These are phyloP conservation scores for Leishmania tarentolae DNA, from an alignment of 208 protist genomes.

Conservation along the genomic window DNA sequence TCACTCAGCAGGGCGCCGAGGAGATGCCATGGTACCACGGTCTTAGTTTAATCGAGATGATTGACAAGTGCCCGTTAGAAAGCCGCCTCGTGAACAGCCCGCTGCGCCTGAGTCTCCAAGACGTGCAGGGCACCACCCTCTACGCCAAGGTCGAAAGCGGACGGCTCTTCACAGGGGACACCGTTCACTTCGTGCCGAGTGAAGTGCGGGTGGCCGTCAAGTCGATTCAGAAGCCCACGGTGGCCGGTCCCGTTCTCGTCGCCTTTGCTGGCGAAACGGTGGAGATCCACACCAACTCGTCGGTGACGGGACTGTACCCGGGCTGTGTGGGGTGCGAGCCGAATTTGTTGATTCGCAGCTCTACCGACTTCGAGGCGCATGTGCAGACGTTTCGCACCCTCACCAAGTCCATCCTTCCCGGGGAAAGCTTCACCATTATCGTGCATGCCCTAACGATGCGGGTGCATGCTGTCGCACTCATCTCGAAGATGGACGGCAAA, in stretches of 20 bases:
- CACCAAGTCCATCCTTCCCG: constrained; percentile 67
- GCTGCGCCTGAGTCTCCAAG: constrained; percentile 77
- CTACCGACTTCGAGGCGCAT: constrained; percentile 80
- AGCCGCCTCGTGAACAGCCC: constrained; percentile 64
- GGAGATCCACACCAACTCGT: constrained; percentile 56
- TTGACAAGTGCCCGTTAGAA: constrained; percentile 76
- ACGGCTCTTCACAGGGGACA: constrained; percentile 44
- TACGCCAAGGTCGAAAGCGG: constrained; percentile 85
- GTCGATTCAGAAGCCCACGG: constrained; percentile 65
- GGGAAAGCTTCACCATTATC: constrained; percentile 66
- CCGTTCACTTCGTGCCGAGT: constrained; percentile 59
- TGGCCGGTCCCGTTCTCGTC: constrained; percentile 48
- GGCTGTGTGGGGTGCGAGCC: constrained; percentile 72
- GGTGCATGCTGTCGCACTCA: constrained; percentile 69
- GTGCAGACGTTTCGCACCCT: constrained; percentile 80
- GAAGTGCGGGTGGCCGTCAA: constrained; percentile 59
- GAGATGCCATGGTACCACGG: constrained; percentile 80
- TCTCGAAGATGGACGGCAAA: constrained; percentile 68
- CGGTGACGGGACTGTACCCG: constrained; percentile 58
- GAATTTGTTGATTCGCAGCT: constrained; percentile 27
- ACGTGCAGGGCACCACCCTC: constrained; percentile 58
- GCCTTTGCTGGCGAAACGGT: constrained; percentile 81
- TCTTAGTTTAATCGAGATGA: constrained; percentile 61
- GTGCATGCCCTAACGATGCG: constrained; percentile 69
- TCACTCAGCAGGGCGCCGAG: constrained; percentile 29